These are phyloP conservation scores for Boletus vinaceobasis DNA, from an alignment of 768 basidiomycete genomes.

Conservation along the genomic window DNA sequence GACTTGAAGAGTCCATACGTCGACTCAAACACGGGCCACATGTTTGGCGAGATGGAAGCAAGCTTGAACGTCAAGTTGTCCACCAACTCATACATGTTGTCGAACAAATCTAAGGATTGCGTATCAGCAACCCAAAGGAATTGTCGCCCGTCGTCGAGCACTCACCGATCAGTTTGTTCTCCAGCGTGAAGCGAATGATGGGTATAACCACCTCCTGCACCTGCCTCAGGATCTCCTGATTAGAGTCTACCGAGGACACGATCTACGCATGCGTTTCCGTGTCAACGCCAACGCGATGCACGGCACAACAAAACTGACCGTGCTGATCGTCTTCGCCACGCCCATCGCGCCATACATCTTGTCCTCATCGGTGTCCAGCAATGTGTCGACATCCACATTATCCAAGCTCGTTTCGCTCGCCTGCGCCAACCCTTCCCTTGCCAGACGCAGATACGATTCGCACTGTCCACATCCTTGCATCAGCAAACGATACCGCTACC, in stretches of 20 bases:
- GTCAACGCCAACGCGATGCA: not conserved
- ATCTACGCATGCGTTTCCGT: slow-evolving; percentile 45
- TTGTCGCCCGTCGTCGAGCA: not conserved
- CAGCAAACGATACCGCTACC: not conserved
- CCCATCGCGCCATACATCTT: slow-evolving; percentile 89
- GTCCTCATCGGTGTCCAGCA: slow-evolving; percentile 69
- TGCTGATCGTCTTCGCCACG: slow-evolving; percentile 78
- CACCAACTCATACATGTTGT: slow-evolving; percentile 82
- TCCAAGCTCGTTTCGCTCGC: slow-evolving; percentile 47
- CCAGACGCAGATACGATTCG: slow-evolving; percentile 78
- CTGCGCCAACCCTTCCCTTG: slow-evolving; percentile 59
- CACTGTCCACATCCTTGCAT: slow-evolving; percentile 42
- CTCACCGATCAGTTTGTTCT: slow-evolving; percentile 73
- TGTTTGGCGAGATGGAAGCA: slow-evolving; percentile 66
- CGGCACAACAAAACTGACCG: slow-evolving; percentile 42
- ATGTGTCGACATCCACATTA: slow-evolving; percentile 53
- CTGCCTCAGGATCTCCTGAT: slow-evolving; percentile 70
- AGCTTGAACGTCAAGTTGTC: slow-evolving; percentile 84
- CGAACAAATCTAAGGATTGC: slow-evolving; percentile 62
- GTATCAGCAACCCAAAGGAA: not conserved
- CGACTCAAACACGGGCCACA: slow-evolving; percentile 87
- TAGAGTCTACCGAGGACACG: slow-evolving; percentile 67
- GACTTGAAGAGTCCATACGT: slow-evolving; percentile 81
- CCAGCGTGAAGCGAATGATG: slow-evolving; percentile 70
- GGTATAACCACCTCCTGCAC: slow-evolving; percentile 82